Percentiles rank a stretch among this genome's conserved stretches.
Evolutionary conservation across 2,329 filamentous ascomycete genomes (phyloP).

Genomic region (Nemania diffusa): DNA sequence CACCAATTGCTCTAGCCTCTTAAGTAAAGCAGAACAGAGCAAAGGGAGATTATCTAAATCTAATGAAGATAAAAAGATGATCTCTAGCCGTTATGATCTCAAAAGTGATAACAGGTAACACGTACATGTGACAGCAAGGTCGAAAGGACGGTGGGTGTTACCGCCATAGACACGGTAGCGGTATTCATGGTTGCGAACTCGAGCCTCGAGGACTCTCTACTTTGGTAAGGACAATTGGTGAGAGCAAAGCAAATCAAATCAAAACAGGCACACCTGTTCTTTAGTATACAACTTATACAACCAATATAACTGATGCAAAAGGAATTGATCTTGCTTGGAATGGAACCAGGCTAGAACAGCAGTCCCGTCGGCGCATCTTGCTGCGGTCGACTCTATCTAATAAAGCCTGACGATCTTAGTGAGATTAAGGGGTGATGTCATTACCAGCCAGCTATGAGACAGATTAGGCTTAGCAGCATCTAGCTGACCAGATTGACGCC

Average conservation of each 20-base stretch:
- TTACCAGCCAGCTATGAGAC: conserved; percentile 19
- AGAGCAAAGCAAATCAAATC: background rate
- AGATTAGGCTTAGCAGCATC: conserved; percentile 24
- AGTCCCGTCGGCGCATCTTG: conserved; percentile 5
- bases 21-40: background rate
- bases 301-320: background rate
- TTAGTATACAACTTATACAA: background rate
- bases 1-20: background rate
- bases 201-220: conserved; percentile 11
- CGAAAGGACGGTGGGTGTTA: conserved; percentile 87
- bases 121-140: conserved; percentile 88
- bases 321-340: background rate
- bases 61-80: background rate
- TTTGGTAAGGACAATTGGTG: background rate
- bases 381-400: conserved; percentile 19
- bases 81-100: background rate
- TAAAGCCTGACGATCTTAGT: conserved; percentile 29
- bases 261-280: conserved; percentile 10
- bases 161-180: conserved; percentile 80
- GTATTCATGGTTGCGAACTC: conserved; percentile 64
- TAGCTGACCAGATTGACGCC: conserved; percentile 3
- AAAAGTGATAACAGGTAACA: conserved; percentile 34
- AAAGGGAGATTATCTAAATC: background rate
- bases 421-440: conserved; percentile 34
- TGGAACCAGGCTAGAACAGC: conserved; percentile 18